These are phyloP conservation scores for Zanthoxylum bungeanum DNA, from an alignment of 345 rosid genomes.

Conservation along the genomic window DNA sequence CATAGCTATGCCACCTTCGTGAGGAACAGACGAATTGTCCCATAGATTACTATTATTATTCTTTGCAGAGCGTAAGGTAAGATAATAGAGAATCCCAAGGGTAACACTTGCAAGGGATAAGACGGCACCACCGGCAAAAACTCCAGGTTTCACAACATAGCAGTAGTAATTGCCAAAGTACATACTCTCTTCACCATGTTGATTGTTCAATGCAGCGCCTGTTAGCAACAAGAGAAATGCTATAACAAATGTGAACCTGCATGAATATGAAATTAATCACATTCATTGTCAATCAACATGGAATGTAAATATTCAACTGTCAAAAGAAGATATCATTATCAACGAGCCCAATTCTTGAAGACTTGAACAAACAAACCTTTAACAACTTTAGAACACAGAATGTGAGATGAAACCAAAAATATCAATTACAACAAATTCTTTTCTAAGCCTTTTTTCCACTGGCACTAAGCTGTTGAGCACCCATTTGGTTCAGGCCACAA, in stretches of 20 bases:
- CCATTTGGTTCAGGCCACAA: neutral
- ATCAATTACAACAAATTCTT: neutral
- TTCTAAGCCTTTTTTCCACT: neutral
- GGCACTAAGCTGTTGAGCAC: neutral
- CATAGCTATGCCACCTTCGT: constrained; percentile 58
- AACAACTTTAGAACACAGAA: neutral
- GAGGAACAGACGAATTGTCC: constrained; percentile 26
- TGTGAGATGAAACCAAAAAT: neutral
- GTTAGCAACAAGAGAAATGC: constrained; percentile 73
- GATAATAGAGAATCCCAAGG: constrained; percentile 70
- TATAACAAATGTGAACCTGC: constrained; percentile 81
- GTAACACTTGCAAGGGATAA: constrained; percentile 53
- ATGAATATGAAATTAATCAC: constrained; percentile 3
- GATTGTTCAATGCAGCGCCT: constrained; percentile 77
- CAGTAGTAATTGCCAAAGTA: constrained; percentile 54
- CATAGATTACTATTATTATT: constrained; percentile 17
- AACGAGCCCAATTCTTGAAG: neutral
- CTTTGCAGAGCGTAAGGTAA: constrained; percentile 48
- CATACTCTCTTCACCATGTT: constrained; percentile 47
- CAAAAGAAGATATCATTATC: neutral
- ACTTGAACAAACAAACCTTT: neutral
- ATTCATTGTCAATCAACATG: neutral
- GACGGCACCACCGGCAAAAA: constrained; percentile 69
- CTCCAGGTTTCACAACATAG: constrained; percentile 80
- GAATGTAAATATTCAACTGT: constrained; percentile 1